Conservation (phyloP, 108 stramenopile species). For the Fistulifera pelliculosa region DNA sequence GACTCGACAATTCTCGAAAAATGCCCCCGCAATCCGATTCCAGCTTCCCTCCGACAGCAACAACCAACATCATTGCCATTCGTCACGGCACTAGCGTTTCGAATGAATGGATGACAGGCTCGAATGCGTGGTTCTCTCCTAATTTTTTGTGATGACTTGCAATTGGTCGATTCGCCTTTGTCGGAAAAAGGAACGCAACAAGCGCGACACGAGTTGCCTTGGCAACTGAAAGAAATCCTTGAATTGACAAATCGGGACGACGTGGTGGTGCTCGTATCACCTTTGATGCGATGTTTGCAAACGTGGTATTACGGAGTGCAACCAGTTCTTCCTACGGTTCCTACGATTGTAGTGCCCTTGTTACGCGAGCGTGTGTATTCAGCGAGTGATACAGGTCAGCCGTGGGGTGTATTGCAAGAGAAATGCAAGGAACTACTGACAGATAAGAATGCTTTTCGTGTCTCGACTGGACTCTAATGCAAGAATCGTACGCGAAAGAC, state of each 20-base stretch:
- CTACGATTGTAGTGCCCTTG: slow-evolving; percentile 16
- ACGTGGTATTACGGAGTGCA: slow-evolving; percentile 19
- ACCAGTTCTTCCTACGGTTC: slow-evolving; percentile 2
- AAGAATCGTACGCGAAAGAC: slow-evolving; percentile 2
- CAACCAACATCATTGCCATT: slow-evolving; percentile 6
- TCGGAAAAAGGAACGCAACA: slow-evolving; percentile 15
- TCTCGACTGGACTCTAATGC: neutral
- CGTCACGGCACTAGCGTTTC: slow-evolving; percentile 23
- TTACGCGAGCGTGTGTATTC: slow-evolving; percentile 31
- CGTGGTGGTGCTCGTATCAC: slow-evolving; percentile 23
- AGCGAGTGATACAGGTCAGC: slow-evolving; percentile 21
- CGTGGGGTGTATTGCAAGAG: slow-evolving; percentile 3
- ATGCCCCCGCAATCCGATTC: too few species aligned
- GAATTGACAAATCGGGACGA: neutral
- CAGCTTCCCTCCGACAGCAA: too few species aligned
- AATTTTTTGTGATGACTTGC: slow-evolving; percentile 24
- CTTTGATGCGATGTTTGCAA: slow-evolving; percentile 24
- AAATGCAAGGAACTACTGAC: slow-evolving; percentile 12
- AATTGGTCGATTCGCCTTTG: slow-evolving; percentile 13
- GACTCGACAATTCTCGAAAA: too few species aligned
- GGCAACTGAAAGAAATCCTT: neutral
- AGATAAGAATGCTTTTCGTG: neutral
- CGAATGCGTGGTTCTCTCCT: slow-evolving; percentile 25
- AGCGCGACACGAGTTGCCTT: neutral
- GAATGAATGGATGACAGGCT: slow-evolving; percentile 28